phyloP scores from a whole-genome alignment of 371 early-diverging fungal species.

The Sporodiniella umbellata region DNA sequence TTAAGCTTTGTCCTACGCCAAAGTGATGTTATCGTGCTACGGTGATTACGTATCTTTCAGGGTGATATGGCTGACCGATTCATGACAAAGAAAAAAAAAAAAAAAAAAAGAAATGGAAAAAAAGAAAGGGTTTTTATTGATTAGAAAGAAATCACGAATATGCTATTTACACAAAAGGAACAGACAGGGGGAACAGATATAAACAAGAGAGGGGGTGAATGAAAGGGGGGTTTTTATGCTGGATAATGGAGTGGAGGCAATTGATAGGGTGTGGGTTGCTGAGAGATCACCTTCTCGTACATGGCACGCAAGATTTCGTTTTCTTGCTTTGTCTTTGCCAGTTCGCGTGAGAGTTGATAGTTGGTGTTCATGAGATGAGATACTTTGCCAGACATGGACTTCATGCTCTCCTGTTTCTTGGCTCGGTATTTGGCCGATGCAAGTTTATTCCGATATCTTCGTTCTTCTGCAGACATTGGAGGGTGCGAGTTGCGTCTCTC shows the following conservation, averaged over 20 bases:
- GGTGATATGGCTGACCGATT: too few species aligned
- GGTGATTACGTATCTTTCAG: too few species aligned
- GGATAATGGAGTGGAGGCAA: neutral
- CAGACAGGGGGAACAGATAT: too few species aligned
- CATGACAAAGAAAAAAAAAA: too few species aligned
- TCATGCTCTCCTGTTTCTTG: slow-evolving; percentile 26
- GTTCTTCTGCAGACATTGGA: slow-evolving; percentile 23
- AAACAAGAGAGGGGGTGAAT: too few species aligned
- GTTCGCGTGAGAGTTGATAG: slow-evolving; percentile 10
- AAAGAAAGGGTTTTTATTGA: too few species aligned
- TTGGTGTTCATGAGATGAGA: slow-evolving; percentile 15
- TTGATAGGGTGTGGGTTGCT: neutral
- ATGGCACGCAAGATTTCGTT: slow-evolving; percentile 20
- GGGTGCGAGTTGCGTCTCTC: slow-evolving; percentile 8
- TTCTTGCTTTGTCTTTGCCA: slow-evolving; percentile 18
- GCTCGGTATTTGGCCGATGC: slow-evolving; percentile 30
- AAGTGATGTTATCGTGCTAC: too few species aligned
- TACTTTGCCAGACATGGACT: slow-evolving; percentile 21
- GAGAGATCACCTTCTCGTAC: slow-evolving; percentile 2
- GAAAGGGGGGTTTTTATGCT: neutral
- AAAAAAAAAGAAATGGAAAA: too few species aligned
- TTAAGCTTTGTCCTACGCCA: too few species aligned
- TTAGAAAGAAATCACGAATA: too few species aligned
- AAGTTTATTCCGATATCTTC: slow-evolving; percentile 20
- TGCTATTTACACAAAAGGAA: too few species aligned